Evolutionary conservation across 176 grass and related monocot species (phyloP), one percentile per base, ranked within the genome.

Genomic region (Oryza officinalis): DNA sequence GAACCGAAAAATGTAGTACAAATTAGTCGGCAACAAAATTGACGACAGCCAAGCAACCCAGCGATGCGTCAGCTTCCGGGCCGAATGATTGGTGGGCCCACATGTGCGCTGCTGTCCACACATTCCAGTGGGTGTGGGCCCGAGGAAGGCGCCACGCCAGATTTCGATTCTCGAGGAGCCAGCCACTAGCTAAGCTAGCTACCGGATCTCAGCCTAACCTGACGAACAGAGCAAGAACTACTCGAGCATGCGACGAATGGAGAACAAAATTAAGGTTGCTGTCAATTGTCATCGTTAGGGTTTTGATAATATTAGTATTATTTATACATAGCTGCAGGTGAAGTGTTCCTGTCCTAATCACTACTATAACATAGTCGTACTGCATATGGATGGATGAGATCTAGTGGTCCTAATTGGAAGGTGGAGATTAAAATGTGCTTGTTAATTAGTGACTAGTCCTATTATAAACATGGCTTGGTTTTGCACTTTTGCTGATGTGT

Each of bases 1-100:
- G 57, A 61, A 57, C 20, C 20, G 37, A 38, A 15, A 60, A 60
- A 60, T 60, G 54, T 61, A 1, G 5, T 4, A 4, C 57, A 25
- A 3, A 11, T 2, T 61, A 0, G 52, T 22, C 52, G 13, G 18
- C 47, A 22, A 25, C 4, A 52, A 52, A 52, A 6, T 61, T 25
- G n/a, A 61, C 57, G 9, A 61, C 57, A 61, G 57, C 57, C 57
- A 61, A 61, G 57, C 57, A 25, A 61, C 57, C 22, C 22, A 61
- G 8, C n/a, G 60, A 79, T 18, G 27, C 12, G 79, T 81, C 77
- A 47, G 45, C 63, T 67, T 67, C 12, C 67, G 28, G 13, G 67
- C 4, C 35, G 17, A 25, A 59, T 82, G 68, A 81, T 82, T 82
- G 35, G 23, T 44, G 67, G 80, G 23, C 80, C 80, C 71, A 75